Evolutionary conservation across 2,329 filamentous ascomycete genomes (phyloP), one percentile per base, ranked within the genome.

Genomic region (Claviceps cyperi): DNA sequence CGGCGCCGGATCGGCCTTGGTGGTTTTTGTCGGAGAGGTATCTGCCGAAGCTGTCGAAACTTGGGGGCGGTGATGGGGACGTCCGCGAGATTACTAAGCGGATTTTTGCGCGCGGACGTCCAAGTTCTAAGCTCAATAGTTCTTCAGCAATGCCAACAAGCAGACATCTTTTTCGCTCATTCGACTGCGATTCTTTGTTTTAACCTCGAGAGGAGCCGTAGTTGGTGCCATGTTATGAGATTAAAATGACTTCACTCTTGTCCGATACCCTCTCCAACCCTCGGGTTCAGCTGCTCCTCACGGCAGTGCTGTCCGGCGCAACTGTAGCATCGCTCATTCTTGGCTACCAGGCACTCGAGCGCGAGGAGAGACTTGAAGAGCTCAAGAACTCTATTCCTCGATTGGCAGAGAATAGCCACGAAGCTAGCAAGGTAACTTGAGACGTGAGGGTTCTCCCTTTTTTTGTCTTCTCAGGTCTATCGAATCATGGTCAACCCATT

Each of bases 241-340:
- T 15, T 11, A 32, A 32, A 11, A 72, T 72, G 72, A 58, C 70
- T 41, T 71, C 71, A 32, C 65, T 73, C 37, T 50, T 75, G 28
- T 63, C 69, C 41, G 68, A 71, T 49, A 64, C 68, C 5, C 59
- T 72, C 40, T 65, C 68, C 39, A 73, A 66, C 57, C 66, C 72
- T 36, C 71, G 70, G 24, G 62, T 75, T 41, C 86, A 89, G 63
- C 70, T 92, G 37, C 76, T 80, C 17, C 77, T 82, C 3, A 88
- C 86, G 0, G 86, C 86, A 2, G 70, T 86, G 21, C 67, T 78
- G 14, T 83, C 80, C 0, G 80, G 79, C 17, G 75, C 73, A 8
- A 69, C 79, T 0, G 79, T 77, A 24, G 79, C 79, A 2, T 71
- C 72, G n/a, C 68, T 78, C 7, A 71, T 84, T 35, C 65, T 84